Conservation (phyloP, 345 rosid genomes). For the Linum trigynum region DNA sequence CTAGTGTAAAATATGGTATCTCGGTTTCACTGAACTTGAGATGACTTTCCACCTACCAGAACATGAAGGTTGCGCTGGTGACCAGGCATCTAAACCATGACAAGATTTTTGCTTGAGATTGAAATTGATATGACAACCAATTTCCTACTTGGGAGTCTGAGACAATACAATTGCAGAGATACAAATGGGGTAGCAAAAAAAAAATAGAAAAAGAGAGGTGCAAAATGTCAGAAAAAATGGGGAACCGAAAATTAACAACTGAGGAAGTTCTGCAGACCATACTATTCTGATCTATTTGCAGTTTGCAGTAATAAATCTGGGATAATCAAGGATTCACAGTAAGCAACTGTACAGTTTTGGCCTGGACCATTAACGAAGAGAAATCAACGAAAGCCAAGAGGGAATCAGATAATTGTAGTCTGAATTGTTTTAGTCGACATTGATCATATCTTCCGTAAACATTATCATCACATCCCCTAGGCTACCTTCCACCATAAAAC, state of each 20-base stretch:
- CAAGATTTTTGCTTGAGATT: slow-evolving; percentile 43
- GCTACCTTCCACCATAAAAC: background rate
- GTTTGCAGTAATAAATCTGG: too few species aligned
- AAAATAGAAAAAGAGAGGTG: slow-evolving; percentile 49
- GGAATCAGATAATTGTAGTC: slow-evolving; percentile 57
- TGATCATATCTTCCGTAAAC: slow-evolving; percentile 22
- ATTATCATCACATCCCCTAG: slow-evolving; percentile 23
- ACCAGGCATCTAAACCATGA: slow-evolving; percentile 59
- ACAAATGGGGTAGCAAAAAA: slow-evolving; percentile 48
- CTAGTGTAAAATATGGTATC: background rate
- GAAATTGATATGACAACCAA: slow-evolving; percentile 36
- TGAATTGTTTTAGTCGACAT: slow-evolving; percentile 50
- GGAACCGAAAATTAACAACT: background rate
- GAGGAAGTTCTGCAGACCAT: too few species aligned
- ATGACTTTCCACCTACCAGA: slow-evolving; percentile 25
- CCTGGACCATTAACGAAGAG: too few species aligned
- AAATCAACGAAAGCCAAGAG: too few species aligned
- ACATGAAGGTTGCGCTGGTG: slow-evolving; percentile 49
- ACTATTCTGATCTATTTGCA: too few species aligned
- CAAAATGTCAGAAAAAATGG: slow-evolving; percentile 32
- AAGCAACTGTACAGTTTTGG: too few species aligned
- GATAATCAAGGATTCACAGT: too few species aligned
- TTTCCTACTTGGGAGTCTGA: slow-evolving; percentile 14
- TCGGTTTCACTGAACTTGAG: background rate
- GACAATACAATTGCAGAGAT: slow-evolving; percentile 11